Evolutionary conservation across 495 filamentous ascomycete genomes (phyloP).

Genomic region (Hypoxylon intermedium): DNA sequence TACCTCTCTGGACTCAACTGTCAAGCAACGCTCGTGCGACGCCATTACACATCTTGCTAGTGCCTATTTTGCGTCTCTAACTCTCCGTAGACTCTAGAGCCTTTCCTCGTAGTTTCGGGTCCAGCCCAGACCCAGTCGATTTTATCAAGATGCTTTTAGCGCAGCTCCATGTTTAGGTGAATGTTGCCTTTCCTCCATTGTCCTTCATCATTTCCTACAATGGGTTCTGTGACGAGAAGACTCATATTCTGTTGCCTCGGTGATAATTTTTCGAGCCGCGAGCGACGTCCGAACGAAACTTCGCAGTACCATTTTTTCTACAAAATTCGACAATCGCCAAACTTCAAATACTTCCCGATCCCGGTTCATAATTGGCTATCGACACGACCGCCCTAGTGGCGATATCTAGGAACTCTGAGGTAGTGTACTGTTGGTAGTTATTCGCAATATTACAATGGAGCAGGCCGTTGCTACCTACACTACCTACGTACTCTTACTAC

Average conservation of each 20-base stretch:
- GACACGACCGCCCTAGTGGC: constrained; percentile 25
- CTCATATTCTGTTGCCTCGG: constrained; percentile 14
- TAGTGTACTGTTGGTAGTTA: constrained; percentile 12
- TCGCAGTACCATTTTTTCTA: constrained; percentile 15
- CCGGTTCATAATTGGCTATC: constrained; percentile 9
- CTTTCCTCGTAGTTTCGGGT: constrained; percentile 28
- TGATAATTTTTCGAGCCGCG: constrained; percentile 1
- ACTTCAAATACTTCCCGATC: constrained; percentile 5
- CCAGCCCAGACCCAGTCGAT: constrained; percentile 28
- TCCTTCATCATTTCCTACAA: not conserved
- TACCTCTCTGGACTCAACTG: constrained; percentile 1
- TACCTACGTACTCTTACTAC: not conserved
- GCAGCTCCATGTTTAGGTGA: constrained; percentile 20
- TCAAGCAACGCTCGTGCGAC: constrained; percentile 24
- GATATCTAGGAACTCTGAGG: constrained; percentile 12
- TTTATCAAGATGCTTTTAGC: constrained; percentile 25
- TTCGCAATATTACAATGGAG: constrained; percentile 17
- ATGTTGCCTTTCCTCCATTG: constrained; percentile 7
- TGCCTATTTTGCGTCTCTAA: constrained; percentile 12
- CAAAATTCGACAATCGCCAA: constrained; percentile 21
- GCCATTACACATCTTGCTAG: constrained; percentile 27
- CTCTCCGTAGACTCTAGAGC: not conserved
- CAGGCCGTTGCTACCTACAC: too few relatives aligned
- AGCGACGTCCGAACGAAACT: not conserved
- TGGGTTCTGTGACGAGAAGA: not conserved